A percentile compares a stretch with the other conserved stretches of the same genome.
These are phyloP conservation scores for Grifola frondosa DNA, from an alignment of 1,284 basidiomycete genomes.

Conservation along the genomic window DNA sequence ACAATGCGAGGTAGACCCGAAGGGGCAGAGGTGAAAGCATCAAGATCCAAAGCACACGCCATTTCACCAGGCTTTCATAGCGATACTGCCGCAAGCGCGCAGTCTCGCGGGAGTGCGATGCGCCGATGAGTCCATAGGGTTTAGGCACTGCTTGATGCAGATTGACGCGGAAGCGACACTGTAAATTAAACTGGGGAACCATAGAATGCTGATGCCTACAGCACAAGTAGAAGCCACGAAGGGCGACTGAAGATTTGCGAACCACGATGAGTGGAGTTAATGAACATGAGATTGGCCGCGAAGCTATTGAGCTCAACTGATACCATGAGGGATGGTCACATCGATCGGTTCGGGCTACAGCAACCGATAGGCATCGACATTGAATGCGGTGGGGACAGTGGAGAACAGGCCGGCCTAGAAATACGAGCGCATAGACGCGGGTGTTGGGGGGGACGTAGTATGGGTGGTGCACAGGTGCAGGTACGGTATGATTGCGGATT, in stretches of 20 bases:
- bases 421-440: too few species aligned
- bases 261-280: constrained; percentile 12
- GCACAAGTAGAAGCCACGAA: constrained; percentile 1
- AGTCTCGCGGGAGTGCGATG: not conserved
- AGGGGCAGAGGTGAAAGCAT: constrained; percentile 23
- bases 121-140: too few species aligned
- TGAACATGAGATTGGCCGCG: constrained; percentile 2
- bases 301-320: constrained; percentile 13
- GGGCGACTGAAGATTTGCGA: not conserved
- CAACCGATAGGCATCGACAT: constrained; percentile 8
- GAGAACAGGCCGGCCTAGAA: constrained; percentile 22
- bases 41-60: constrained; percentile 22
- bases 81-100: constrained; percentile 22
- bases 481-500: too few species aligned
- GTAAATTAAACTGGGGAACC: constrained; percentile 17
- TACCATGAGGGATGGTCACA: constrained; percentile 3
- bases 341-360: constrained; percentile 6
- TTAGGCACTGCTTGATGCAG: constrained; percentile 20
- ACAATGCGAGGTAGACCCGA: constrained; percentile 21
- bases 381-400: constrained; percentile 17
- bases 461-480: too few species aligned
- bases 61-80: constrained; percentile 19
- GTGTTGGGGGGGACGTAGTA: too few species aligned
- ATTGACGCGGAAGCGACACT: constrained; percentile 13
- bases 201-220: constrained; percentile 16